Conservation (phyloP, 805 yeast genomes). For the Suhomyces sp. region DNA sequence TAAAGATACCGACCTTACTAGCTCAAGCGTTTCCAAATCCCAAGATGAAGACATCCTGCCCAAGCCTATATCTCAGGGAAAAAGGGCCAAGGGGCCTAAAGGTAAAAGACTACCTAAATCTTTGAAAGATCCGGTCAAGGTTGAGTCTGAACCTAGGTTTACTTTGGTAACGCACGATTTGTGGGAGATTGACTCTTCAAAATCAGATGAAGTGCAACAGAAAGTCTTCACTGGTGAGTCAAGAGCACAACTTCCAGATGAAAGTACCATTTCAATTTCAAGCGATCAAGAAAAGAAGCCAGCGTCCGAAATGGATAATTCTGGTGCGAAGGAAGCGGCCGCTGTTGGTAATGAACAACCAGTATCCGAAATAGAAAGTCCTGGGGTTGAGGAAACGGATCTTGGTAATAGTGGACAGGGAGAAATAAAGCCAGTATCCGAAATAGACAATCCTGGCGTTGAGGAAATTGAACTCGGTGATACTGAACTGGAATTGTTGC, state of each 20-base stretch:
- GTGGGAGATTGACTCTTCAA: slow-evolving; percentile 31
- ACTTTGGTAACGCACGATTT: slow-evolving; percentile 29
- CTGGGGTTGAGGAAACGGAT: not conserved
- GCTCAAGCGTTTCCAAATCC: not conserved
- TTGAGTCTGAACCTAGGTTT: slow-evolving; percentile 35
- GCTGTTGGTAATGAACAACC: not conserved
- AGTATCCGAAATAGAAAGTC: not conserved
- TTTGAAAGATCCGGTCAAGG: slow-evolving; percentile 42
- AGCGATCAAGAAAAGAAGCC: not conserved
- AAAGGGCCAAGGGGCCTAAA: slow-evolving; percentile 70
- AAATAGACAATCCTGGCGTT: not conserved
- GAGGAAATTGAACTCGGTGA: not conserved
- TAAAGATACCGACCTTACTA: not conserved
- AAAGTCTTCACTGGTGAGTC: not conserved
- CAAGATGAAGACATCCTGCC: slow-evolving; percentile 9
- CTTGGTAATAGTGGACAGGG: not conserved
- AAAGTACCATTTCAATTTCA: not conserved
- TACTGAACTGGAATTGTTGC: not conserved
- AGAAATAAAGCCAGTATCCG: not conserved
- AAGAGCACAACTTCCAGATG: not conserved
- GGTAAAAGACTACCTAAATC: slow-evolving; percentile 66
- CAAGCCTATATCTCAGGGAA: slow-evolving; percentile 23
- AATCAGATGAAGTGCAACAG: not conserved
- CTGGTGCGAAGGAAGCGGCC: not conserved
- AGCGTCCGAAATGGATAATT: not conserved